phyloP scores from a whole-genome alignment of 2,329 filamentous ascomycete genomes.

The Penicillium concentricum region DNA sequence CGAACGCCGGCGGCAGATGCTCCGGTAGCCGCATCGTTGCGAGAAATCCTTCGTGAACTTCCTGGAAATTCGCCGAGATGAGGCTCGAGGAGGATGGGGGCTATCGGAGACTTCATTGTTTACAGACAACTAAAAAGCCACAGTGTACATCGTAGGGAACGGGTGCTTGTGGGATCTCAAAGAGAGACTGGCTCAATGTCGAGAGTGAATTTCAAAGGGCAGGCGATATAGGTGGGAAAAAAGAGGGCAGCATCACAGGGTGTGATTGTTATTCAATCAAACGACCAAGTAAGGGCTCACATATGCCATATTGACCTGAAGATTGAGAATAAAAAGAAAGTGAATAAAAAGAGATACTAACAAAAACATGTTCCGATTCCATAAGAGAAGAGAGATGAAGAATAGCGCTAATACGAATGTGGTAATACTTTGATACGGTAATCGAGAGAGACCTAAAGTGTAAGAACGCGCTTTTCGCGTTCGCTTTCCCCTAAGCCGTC shows the following conservation, averaged over 20 bases:
- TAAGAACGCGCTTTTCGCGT: constrained; percentile 30
- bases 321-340: background rate
- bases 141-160: background rate
- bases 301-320: background rate
- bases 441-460: constrained; percentile 8
- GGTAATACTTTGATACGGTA: constrained; percentile 24
- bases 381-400: background rate
- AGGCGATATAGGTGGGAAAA: background rate
- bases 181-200: background rate
- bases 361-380: background rate
- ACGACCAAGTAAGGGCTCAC: background rate
- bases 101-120: constrained; percentile 12
- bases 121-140: background rate
- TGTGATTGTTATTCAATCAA: background rate
- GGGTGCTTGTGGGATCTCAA: background rate
- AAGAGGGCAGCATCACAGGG: background rate
- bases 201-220: background rate
- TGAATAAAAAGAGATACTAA: background rate
- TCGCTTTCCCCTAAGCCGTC: background rate
- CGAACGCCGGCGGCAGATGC: constrained; percentile 84
- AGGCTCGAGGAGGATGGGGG: constrained; percentile 18
- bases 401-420: constrained; percentile 15
- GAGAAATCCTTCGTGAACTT: constrained; percentile 44
- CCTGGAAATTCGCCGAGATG: constrained; percentile 19
- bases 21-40: constrained; percentile 64